Evolutionary conservation across 345 rosid species (phyloP).

Genomic region (Syzygium grande): DNA sequence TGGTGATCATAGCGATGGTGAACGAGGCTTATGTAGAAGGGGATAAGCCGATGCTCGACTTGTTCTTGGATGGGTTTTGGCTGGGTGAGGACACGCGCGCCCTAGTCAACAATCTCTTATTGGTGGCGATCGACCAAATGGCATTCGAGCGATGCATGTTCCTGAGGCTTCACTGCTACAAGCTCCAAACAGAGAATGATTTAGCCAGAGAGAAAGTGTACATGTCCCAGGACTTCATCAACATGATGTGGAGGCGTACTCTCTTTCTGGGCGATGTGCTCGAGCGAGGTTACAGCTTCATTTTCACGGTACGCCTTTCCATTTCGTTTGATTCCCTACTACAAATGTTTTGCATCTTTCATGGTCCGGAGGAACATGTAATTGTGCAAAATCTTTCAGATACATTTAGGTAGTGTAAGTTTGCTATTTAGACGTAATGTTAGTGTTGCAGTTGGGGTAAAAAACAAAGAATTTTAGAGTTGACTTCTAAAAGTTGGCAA

Average conservation of each 20-base stretch:
- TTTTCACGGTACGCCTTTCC: slow-evolving; percentile 46
- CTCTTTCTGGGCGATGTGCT: slow-evolving; percentile 52
- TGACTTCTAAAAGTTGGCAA: not conserved
- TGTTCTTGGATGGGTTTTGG: slow-evolving; percentile 68
- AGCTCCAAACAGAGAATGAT: slow-evolving; percentile 36
- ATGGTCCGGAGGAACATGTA: not conserved
- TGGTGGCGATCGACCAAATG: slow-evolving; percentile 52
- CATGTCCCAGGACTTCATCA: slow-evolving; percentile 63
- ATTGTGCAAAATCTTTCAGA: not conserved
- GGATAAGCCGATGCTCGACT: slow-evolving; percentile 48
- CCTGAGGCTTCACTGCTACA: slow-evolving; percentile 64
- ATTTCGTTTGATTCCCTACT: not conserved
- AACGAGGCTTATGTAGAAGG: slow-evolving; percentile 45
- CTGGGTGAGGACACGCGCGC: slow-evolving; percentile 43
- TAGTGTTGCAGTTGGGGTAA: not conserved
- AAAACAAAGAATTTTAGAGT: not conserved
- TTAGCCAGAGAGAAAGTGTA: slow-evolving; percentile 39
- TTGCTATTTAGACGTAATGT: not conserved
- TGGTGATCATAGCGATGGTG: slow-evolving; percentile 25
- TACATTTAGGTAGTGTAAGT: not conserved
- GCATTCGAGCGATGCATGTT: slow-evolving; percentile 55
- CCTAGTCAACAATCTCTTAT: slow-evolving; percentile 32
- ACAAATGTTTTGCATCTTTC: not conserved
- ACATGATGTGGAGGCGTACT: slow-evolving; percentile 89
- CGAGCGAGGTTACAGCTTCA: slow-evolving; percentile 49